Percentiles rank a stretch among this genome's conserved stretches.
These are phyloP conservation scores for Yamadazyma paraphyllophila DNA, from an alignment of 805 yeast species.

Conservation along the genomic window DNA sequence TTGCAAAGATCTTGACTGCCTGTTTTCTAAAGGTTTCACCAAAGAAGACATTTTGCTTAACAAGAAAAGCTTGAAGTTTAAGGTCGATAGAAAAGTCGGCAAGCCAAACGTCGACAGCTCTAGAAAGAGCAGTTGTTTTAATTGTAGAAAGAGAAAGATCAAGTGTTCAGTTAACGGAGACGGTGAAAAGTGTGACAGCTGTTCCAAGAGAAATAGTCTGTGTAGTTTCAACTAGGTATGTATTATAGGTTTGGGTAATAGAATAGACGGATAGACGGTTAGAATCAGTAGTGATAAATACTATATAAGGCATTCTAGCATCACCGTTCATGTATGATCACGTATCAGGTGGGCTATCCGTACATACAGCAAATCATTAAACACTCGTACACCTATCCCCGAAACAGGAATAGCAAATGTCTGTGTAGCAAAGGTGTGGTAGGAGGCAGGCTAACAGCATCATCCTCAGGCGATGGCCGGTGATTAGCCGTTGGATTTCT, in stretches of 20 bases:
- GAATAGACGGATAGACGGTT: neutral
- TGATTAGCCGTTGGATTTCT: no score
- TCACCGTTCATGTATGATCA: no score
- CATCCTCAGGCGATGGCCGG: no score
- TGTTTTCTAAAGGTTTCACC: constrained; percentile 64
- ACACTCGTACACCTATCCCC: no score
- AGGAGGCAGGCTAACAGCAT: no score
- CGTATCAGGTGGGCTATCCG: no score
- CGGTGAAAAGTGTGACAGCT: constrained; percentile 38
- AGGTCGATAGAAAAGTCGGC: constrained; percentile 8
- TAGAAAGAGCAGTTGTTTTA: constrained; percentile 38
- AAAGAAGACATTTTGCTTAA: constrained; percentile 52
- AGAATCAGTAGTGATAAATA: no score
- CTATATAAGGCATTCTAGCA: no score
- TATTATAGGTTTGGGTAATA: constrained; percentile 1
- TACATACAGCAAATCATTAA: no score
- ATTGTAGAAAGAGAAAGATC: constrained; percentile 44
- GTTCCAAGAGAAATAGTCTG: constrained; percentile 34
- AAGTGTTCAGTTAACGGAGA: constrained; percentile 36
- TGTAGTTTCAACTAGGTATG: constrained; percentile 25
- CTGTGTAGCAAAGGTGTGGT: no score
- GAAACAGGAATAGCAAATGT: no score
- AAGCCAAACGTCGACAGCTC: constrained; percentile 10
- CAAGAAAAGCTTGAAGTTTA: constrained; percentile 18
- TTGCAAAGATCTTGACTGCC: constrained; percentile 45